Evolutionary conservation across 2,329 filamentous ascomycete species (phyloP).

Genomic region (Colletotrichum tanaceti): DNA sequence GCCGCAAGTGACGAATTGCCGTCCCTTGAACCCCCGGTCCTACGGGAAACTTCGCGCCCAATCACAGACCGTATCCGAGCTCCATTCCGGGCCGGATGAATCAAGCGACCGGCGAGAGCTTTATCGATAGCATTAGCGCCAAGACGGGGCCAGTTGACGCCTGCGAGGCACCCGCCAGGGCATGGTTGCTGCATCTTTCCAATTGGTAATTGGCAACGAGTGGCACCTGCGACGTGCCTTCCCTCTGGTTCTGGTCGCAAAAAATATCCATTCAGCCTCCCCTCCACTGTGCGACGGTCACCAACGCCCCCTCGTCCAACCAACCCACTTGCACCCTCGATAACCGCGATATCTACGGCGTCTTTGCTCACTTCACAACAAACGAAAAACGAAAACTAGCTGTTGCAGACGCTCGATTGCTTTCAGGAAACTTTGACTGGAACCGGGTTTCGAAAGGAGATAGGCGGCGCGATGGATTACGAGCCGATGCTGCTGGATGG

Average conservation of each 20-base stretch:
- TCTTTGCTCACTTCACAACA: background rate
- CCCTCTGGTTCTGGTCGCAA: conserved; percentile 37
- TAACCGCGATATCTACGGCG: conserved; percentile 2
- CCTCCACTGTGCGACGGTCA: conserved; percentile 17
- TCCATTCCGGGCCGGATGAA: conserved; percentile 40
- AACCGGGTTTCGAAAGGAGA: conserved; percentile 3
- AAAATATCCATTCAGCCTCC: conserved; percentile 39
- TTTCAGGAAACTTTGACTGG: conserved; percentile 1
- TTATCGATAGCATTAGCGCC: conserved; percentile 37
- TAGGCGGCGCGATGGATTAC: conserved; percentile 62
- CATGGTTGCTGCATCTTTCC: conserved; percentile 28
- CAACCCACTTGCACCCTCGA: conserved; percentile 6
- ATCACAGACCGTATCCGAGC: conserved; percentile 22
- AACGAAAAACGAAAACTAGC: background rate
- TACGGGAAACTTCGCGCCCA: conserved; percentile 32
- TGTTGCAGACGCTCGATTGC: background rate
- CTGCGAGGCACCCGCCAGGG: conserved; percentile 18
- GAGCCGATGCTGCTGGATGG: conserved; percentile 70
- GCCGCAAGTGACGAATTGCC: conserved; percentile 39
- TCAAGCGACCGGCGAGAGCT: conserved; percentile 27
- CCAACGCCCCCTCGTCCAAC: conserved; percentile 5
- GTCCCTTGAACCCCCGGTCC: conserved; percentile 24
- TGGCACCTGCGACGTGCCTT: conserved; percentile 18
- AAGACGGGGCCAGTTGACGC: conserved; percentile 10
- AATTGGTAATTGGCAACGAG: conserved; percentile 29